These are phyloP conservation scores for Globisporangium barbulae DNA, from an alignment of 352 stramenopile genomes.

Conservation along the genomic window DNA sequence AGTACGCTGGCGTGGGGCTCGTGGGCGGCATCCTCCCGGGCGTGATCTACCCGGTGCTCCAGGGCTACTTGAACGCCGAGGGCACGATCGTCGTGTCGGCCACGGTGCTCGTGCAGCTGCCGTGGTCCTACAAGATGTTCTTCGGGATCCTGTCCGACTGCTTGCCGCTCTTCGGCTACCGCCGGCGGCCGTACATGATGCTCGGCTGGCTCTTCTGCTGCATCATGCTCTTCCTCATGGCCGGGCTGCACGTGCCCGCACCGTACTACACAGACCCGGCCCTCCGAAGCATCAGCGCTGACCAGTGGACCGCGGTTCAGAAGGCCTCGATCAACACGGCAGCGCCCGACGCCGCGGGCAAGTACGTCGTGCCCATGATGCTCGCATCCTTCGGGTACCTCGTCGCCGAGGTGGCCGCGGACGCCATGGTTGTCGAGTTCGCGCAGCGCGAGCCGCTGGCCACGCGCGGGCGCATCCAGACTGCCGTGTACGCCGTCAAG, in stretches of 20 bases:
- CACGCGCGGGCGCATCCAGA: slow-evolving; percentile 49
- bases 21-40: slow-evolving; percentile 39
- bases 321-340: slow-evolving; percentile 37
- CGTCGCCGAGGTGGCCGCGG: slow-evolving; percentile 48
- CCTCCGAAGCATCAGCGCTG: slow-evolving; percentile 28
- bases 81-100: slow-evolving; percentile 52
- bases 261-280: slow-evolving; percentile 48
- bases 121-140: slow-evolving; percentile 63
- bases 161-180: slow-evolving; percentile 53
- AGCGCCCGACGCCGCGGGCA: slow-evolving; percentile 33
- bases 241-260: slow-evolving; percentile 24
- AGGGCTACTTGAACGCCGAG: slow-evolving; percentile 55
- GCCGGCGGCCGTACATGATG: slow-evolving; percentile 56
- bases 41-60: slow-evolving; percentile 55
- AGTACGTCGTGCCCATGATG: slow-evolving; percentile 72
- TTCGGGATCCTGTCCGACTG: slow-evolving; percentile 58
- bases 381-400: slow-evolving; percentile 66
- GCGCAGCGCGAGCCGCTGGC: slow-evolving; percentile 47
- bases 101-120: slow-evolving; percentile 41
- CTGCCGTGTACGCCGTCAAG: slow-evolving; percentile 52
- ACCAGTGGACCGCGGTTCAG: slow-evolving; percentile 30
- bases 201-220: slow-evolving; percentile 51
- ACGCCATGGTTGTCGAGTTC: slow-evolving; percentile 63
- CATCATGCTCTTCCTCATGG: slow-evolving; percentile 48
- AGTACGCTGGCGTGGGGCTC: slow-evolving; percentile 59